Evolutionary conservation across 352 stramenopile species (phyloP).

Genomic region (Globisporangium radiosum): DNA sequence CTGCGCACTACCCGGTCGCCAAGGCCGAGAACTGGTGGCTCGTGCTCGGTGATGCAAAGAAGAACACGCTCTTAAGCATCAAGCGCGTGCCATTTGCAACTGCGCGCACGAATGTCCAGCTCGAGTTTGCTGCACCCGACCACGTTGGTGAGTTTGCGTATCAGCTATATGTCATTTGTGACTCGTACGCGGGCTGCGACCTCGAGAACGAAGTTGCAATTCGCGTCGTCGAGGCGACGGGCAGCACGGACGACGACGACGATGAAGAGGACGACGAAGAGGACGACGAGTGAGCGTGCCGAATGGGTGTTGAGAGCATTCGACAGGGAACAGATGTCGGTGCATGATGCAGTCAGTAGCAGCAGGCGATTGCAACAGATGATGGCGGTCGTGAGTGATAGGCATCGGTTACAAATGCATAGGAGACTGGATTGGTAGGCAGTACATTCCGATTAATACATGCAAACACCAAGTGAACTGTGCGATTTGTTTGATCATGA

Average conservation of each 20-base stretch:
- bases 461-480: too few species aligned
- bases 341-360: too few species aligned
- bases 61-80: constrained; percentile 96
- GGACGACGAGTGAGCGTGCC: constrained; percentile 13
- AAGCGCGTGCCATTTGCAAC: constrained; percentile 94
- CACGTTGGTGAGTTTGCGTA: constrained; percentile 92
- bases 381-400: too few species aligned
- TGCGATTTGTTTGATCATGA: too few species aligned
- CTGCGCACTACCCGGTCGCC: constrained; percentile 65
- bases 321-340: background rate
- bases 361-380: too few species aligned
- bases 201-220: constrained; percentile 93
- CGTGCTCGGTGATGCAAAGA: constrained; percentile 93
- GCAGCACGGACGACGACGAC: constrained; percentile 38
- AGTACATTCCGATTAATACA: too few species aligned
- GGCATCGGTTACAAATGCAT: too few species aligned
- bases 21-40: constrained; percentile 99
- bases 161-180: constrained; percentile 98
- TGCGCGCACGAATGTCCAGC: constrained; percentile 64
- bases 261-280: constrained; percentile 30
- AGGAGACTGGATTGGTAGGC: too few species aligned
- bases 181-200: constrained; percentile 98
- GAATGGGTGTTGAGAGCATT: background rate
- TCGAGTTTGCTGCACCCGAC: constrained; percentile 96
- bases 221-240: constrained; percentile 43